Percentiles rank a stretch among this genome's conserved stretches.
Conservation (phyloP, 2,329 filamentous ascomycete species). For the Ciborinia camelliae region DNA sequence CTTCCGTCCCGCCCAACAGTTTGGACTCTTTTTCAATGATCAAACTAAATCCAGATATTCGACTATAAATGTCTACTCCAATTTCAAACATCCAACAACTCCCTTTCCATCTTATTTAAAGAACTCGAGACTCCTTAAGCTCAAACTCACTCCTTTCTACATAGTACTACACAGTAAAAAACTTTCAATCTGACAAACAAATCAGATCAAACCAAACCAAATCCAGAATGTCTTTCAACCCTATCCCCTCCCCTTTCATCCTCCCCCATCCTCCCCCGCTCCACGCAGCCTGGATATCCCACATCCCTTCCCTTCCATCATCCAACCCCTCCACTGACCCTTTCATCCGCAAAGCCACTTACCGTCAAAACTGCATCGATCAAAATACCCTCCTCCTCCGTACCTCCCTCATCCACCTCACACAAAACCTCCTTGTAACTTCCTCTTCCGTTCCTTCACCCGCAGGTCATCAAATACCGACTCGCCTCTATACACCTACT, state of each 20-base stretch:
- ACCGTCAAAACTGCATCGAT: slow-evolving; percentile 43
- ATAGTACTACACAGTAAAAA: neutral
- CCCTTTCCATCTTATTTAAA: neutral
- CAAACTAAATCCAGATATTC: neutral
- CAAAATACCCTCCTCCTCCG: slow-evolving; percentile 40
- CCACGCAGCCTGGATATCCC: slow-evolving; percentile 9
- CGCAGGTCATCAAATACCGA: neutral
- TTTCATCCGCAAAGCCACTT: slow-evolving; percentile 31
- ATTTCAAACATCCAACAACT: neutral
- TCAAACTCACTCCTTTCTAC: neutral
- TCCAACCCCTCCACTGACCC: neutral
- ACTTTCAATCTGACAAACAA: neutral
- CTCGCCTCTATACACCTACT: slow-evolving; percentile 9
- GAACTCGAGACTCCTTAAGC: neutral
- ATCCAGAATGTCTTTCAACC: neutral
- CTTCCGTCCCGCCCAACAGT: neutral
- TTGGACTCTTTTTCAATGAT: too few relatives aligned
- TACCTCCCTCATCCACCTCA: slow-evolving; percentile 40
- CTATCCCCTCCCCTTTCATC: neutral
- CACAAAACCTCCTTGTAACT: slow-evolving; percentile 35
- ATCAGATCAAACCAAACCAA: neutral
- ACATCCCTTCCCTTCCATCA: slow-evolving; percentile 8
- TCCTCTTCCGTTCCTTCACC: neutral
- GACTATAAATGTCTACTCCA: neutral
- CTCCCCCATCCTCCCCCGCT: slow-evolving; percentile 8